A percentile compares a stretch with the other conserved stretches of the same genome.
Evolutionary conservation across 1,284 basidiomycete species (phyloP).

Genomic region (Naganishia liquefaciens): DNA sequence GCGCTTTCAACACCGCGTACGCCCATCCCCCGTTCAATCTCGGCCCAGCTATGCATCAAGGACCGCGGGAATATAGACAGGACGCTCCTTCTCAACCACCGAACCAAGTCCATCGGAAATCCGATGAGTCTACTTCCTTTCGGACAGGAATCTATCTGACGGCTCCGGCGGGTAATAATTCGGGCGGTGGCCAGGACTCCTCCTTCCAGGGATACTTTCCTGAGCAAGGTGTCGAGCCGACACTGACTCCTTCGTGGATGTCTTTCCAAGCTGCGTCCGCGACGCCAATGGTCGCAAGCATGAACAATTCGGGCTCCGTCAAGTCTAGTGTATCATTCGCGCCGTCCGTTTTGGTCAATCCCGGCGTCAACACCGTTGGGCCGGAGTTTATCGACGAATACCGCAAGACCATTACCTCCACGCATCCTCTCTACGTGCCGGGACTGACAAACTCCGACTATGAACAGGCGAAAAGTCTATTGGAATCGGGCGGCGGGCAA

Average conservation of each 20-base stretch:
- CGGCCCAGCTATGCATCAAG: background rate
- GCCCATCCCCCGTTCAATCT: conserved; percentile 28
- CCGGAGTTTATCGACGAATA: conserved; percentile 21
- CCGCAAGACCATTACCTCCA: conserved; percentile 21
- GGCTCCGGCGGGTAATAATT: conserved; percentile 24
- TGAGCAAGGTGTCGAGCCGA: background rate
- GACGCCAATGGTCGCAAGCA: background rate
- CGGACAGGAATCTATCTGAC: conserved; percentile 15
- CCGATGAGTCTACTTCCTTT: conserved; percentile 9
- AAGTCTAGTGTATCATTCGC: background rate
- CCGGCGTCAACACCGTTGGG: conserved; percentile 3
- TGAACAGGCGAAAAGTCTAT: conserved; percentile 1
- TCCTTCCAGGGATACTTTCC: background rate
- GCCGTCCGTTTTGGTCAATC: conserved; percentile 6
- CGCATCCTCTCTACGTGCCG: conserved; percentile 10
- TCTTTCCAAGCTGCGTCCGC: background rate
- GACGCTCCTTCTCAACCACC: conserved; percentile 4
- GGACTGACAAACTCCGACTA: conserved; percentile 2
- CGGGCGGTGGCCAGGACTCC: conserved; percentile 16
- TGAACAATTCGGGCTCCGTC: background rate
- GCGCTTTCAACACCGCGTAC: conserved; percentile 22
- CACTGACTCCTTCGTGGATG: background rate
- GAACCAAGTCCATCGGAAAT: conserved; percentile 28
- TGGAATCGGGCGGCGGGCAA: conserved; percentile 7
- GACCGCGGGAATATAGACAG: background rate